Evolutionary conservation across 441 rosid species (phyloP).

Genomic region (Kokia cookei): DNA sequence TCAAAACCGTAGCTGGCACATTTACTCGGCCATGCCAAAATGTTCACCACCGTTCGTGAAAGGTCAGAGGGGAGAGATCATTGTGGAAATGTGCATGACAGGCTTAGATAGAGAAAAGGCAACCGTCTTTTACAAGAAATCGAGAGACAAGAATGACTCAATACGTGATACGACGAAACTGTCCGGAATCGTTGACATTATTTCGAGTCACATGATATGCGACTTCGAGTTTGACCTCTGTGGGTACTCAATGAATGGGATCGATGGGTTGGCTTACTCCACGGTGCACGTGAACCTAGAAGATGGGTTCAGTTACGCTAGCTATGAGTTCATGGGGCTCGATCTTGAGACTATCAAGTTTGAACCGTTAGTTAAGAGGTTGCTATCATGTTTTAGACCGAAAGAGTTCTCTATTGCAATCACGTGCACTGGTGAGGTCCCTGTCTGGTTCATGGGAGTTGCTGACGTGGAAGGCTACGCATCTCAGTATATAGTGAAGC

Average conservation of each 20-base stretch:
- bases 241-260: slow-evolving; percentile 41
- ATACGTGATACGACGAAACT: slow-evolving; percentile 21
- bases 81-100: slow-evolving; percentile 37
- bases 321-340: slow-evolving; percentile 30
- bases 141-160: background rate
- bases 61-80: background rate
- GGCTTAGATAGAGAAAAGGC: slow-evolving; percentile 25
- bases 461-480: slow-evolving; percentile 29
- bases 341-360: slow-evolving; percentile 5
- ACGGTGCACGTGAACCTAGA: slow-evolving; percentile 41
- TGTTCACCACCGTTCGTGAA: background rate
- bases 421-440: slow-evolving; percentile 16
- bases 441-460: slow-evolving; percentile 17
- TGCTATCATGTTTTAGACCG: slow-evolving; percentile 30
- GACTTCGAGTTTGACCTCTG: slow-evolving; percentile 37
- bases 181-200: slow-evolving; percentile 30
- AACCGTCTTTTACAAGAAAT: slow-evolving; percentile 19
- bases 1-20: slow-evolving; percentile 24
- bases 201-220: slow-evolving; percentile 28
- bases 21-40: slow-evolving; percentile 20
- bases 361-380: slow-evolving; percentile 23
- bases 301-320: slow-evolving; percentile 38
- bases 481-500: slow-evolving; percentile 18
- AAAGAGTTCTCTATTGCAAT: slow-evolving; percentile 30
- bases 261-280: slow-evolving; percentile 20